Percentiles rank a stretch among this genome's conserved stretches.
Evolutionary conservation across 495 filamentous ascomycete species (phyloP).

Genomic region (Penicillium pulvis): DNA sequence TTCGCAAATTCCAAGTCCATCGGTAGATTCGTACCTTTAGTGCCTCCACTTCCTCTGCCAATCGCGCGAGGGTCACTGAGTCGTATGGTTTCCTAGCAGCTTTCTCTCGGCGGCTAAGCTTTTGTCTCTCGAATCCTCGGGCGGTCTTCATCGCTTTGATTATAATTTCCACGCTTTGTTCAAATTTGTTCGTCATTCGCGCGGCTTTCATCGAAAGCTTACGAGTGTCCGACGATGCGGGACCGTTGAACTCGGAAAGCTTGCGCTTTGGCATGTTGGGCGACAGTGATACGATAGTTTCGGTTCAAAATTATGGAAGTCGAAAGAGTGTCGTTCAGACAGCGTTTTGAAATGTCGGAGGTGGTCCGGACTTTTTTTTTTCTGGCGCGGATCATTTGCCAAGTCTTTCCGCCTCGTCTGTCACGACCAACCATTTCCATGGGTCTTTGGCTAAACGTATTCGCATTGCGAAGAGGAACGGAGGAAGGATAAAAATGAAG

Average conservation of each 20-base stretch:
- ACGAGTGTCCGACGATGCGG: constrained; percentile 21
- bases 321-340: background rate
- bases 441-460: background rate
- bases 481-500: background rate
- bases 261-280: constrained; percentile 52
- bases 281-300: background rate
- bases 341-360: background rate
- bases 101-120: constrained; percentile 74
- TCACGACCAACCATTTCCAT: background rate
- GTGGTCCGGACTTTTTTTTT: constrained; percentile 24
- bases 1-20: background rate
- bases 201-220: constrained; percentile 37
- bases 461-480: background rate
- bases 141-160: constrained; percentile 72
- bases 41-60: constrained; percentile 73
- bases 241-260: constrained; percentile 36
- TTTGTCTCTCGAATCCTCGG: constrained; percentile 88
- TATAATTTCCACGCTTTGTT: constrained; percentile 60
- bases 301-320: constrained; percentile 1
- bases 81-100: constrained; percentile 57
- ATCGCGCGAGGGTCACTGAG: constrained; percentile 44
- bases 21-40: constrained; percentile 61
- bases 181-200: constrained; percentile 56
- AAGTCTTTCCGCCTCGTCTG: constrained; percentile 23
- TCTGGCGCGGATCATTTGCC: constrained; percentile 26